Base-by-base conservation (phyloP, 306 rosid species). In the Castanopsis chinensis region DNA sequence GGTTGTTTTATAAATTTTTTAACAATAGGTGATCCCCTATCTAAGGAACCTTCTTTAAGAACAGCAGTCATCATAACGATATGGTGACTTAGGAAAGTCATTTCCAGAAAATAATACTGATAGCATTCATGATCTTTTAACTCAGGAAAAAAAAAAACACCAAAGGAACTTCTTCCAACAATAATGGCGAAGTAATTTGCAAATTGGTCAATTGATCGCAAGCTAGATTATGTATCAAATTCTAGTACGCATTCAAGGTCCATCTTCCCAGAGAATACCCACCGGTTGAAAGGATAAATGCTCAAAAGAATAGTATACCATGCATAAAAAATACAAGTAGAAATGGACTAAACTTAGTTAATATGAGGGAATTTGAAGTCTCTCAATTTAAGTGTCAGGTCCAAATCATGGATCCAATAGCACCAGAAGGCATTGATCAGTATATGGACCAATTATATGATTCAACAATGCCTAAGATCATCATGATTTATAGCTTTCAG, bases 391-490 rank as follows among this genome's bases (percentile, higher is more conserved):
- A 64, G 45, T 30, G 37, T 30, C 32, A 27, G 41, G 30, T 63
- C 20, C 68, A 60, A 67, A 33, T 67, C 70, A 67, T 67, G 25
- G 72, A 67, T 33, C 12, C 72, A 19, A 25, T 67, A 18, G 72
- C 25, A 67, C 15, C 4, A 9, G 27, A 33, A 19, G 25, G 51
- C 27, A 67, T 33, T 67, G 72, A 33, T 28, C 23, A 67, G 25
- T 19, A 33, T 18, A 67, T 67, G 25, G 51, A 32, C 27, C 27
- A 18, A 21, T 53, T 72, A 23, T 6, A 51, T 5, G 57, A 71
- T 72, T 71, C 15, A 64, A 45, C 53, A 43, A 71, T 19, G 30
- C 57, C 69, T 68, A 82, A 57, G n/a, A 60, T 65, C 58, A 57
- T 54, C 28, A 56, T 13, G 14, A 69, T 65, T 56, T 63, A 60